Conservation (phyloP, 176 grass and related monocot species). For the Cenchrus fungigraminus region DNA sequence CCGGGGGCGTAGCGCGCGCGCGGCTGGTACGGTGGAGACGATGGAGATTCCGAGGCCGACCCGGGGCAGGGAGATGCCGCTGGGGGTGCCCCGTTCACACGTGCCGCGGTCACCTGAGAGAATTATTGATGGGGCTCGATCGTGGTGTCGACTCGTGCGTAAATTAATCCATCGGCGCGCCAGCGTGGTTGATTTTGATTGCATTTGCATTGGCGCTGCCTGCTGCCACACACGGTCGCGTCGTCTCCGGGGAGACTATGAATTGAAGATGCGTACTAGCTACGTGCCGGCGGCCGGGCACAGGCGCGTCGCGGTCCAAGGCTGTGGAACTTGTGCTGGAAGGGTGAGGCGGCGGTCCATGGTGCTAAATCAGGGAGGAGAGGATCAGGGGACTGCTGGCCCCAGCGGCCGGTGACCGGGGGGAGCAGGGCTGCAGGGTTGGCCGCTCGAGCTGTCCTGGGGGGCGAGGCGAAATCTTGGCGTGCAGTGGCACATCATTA, state of each 20-base stretch:
- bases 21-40: background rate
- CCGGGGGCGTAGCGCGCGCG: background rate
- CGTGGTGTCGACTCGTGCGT: too few species aligned
- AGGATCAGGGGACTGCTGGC: background rate
- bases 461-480: background rate
- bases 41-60: conserved; percentile 11
- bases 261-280: background rate
- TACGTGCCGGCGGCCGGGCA: too few species aligned
- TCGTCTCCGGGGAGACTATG: background rate
- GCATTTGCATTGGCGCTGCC: background rate
- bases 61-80: conserved; percentile 34
- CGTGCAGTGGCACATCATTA: background rate
- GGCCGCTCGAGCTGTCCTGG: conserved; percentile 6
- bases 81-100: conserved; percentile 14
- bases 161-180: background rate
- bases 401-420: background rate
- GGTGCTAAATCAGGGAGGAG: background rate
- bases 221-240: background rate
- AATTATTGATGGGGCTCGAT: background rate
- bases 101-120: background rate
- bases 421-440: background rate
- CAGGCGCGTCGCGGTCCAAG: background rate
- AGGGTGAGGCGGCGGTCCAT: background rate
- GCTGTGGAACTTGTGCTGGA: background rate
- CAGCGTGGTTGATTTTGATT: background rate